Base-by-base conservation (phyloP, 2,329 filamentous ascomycete species). In the Xylariaceae sp. region DNA sequence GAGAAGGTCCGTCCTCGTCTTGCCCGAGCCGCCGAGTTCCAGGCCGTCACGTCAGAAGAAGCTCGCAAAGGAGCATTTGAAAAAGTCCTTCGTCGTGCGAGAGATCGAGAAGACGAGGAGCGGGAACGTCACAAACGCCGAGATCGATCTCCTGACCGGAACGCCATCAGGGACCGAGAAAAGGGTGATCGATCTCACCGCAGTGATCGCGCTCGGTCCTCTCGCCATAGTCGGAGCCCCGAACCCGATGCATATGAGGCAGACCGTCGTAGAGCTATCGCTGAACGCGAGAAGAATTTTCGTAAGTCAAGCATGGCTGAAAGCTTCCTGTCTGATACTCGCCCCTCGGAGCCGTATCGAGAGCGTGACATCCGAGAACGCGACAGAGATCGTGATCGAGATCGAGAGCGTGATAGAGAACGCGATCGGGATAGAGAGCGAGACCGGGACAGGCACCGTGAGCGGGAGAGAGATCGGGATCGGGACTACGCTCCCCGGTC, bases 221-320 rank as follows among this genome's bases (percentile, higher is more conserved):
- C 73, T 61, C 78, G 89, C 62, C 82, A 83, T 62, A 95, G 89
- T 67, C 90, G 91, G 63, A 92, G 88, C 62, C 92, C 91, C n/a
- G 94, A 97, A 71, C 83, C 84, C 53, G 92, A 99, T 73, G 84
- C 90, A 17, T 99, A 99, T 71, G 94, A 97, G 72, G 94, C 92
- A 54, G 94, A 99, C 68, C 86, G 94, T 60, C 88, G 91, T 64
- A 94, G 93, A 70, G 93, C 93, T 41, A 92, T 94, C 66, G 91
- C 92, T 52, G 92, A 96, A 67, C 87, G 95, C 44, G 95, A 97
- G 73, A 88, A 92, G 60, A 92, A 95, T 63, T 95, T 96, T 73
- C 86, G 90, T 69, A 95, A 94, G 73, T 78, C 83, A 42, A 84
- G 81, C 67, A 84, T 84, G 73, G 88, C 87, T 59, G 83, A 86